Base-by-base conservation (phyloP, 106 monocot species). In the Dioscorea zingiberensis region DNA sequence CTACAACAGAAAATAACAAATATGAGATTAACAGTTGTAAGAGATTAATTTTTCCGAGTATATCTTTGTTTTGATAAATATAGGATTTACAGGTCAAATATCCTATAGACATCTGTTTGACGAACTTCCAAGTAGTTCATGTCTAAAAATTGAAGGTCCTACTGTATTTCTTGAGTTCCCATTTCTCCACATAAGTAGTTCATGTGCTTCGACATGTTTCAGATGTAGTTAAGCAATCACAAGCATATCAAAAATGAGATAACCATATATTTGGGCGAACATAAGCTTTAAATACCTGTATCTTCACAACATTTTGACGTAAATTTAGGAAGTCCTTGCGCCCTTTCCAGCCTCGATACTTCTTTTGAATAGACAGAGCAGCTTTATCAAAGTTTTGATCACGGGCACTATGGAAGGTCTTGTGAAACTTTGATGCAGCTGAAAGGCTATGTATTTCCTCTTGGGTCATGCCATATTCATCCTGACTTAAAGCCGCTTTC, bases 331-430 rank as follows among this genome's bases (percentile, higher is more conserved):
- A 90, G 15, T 60, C 58, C 49, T 72, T 83, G 0, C n/a, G n/a
- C 46, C 77, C 80, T 76, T 83, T 86, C 90, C 90, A 90, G 4
- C 83, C 86, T 30, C 80, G 70, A 27, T 75, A 90, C 27, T 78
- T 86, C 63, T 80, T 90, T 48, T 90, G 90, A 70, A 90, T 90
- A 53, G 74, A 77, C 22, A 77, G 25, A 73, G 80, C 90, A 68
- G 86, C 90, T 69, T 62, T 51, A 18, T 81, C 78, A 65, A 68
- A 66, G 19, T 72, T 66, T 29, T 66, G 57, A 60, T 79, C 73
- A 51, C n/a, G 62, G 30, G 44, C 55, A 13, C 73, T 32, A 59
- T 70, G 70, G 21, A 19, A 14, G 58, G 21, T 17, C 13, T 59
- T 47, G 2, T 62, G 70, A 45, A 54, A 45, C 69, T 55, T 81